phyloP scores from a whole-genome alignment of 2,329 filamentous ascomycete genomes.

The Cryphonectria parasitica region DNA sequence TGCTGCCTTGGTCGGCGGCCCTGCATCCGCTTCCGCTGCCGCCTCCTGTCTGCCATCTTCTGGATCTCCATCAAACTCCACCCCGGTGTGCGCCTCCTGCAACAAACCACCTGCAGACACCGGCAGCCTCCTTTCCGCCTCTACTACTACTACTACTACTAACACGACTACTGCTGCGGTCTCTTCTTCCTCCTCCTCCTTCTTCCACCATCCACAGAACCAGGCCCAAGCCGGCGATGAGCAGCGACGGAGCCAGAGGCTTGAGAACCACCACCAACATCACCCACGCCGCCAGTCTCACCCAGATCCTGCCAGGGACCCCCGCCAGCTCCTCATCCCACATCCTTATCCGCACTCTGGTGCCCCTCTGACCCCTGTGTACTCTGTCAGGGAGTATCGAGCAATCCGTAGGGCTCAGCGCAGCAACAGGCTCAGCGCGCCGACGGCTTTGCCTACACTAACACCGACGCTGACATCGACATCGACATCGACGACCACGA shows the following conservation, averaged over 20 bases:
- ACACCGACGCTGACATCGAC: not conserved
- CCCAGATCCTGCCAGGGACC: not conserved
- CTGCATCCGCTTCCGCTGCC: constrained; percentile 6
- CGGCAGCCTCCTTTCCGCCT: constrained; percentile 14
- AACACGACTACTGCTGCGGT: constrained; percentile 9
- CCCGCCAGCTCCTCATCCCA: constrained; percentile 5
- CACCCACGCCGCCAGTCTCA: constrained; percentile 17
- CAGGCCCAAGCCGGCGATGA: constrained; percentile 1
- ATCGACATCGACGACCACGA: not conserved
- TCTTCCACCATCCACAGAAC: constrained; percentile 15
- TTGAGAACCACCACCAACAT: constrained; percentile 1
- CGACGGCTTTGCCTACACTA: not conserved
- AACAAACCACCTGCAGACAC: constrained; percentile 9
- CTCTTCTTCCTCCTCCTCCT: constrained; percentile 13
- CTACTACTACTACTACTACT: not conserved
- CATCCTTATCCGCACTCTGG: constrained; percentile 12
- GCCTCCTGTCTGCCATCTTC: constrained; percentile 8
- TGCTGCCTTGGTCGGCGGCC: not conserved
- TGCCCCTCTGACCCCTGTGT: constrained; percentile 13
- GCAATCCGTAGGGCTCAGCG: constrained; percentile 16
- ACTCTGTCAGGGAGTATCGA: constrained; percentile 15
- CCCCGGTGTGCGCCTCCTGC: constrained; percentile 17
- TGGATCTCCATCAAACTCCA: constrained; percentile 14
- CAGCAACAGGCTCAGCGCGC: constrained; percentile 11
- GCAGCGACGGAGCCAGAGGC: constrained; percentile 16